Evolutionary conservation across 208 protist genomes (phyloP), one percentile per base, ranked within the genome.

Genomic region (Herpetomonas samuelpessoai): DNA sequence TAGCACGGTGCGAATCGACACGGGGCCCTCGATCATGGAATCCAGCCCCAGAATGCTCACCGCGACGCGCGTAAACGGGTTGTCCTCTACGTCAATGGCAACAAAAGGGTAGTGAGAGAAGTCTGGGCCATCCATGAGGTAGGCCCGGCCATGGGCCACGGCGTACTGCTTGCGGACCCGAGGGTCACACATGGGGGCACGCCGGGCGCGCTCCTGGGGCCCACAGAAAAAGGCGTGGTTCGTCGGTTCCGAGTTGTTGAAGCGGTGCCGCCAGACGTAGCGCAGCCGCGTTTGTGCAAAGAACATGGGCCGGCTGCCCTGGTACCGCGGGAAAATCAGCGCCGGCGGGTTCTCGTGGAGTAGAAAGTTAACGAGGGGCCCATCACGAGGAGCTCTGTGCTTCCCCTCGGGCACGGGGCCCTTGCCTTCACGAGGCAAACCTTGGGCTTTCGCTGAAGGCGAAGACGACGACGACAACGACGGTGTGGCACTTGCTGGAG

Each of bases 241-340:
- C 7, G 46, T 9, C 22, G 10, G 7, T n/a, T 51, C 46, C 10
- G 7, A 12, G 46, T 27, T 19, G 46, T 19, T 51, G 46, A 26
- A 26, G 7, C 46, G 19, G 18, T 50, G 53, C 39, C 62, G 38
- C 25, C 64, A 57, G 16, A 76, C 58, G 24, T 65, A 14, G 10
- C 64, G 64, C 46, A 83, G 52, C 0, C 79, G 57, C 3, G 77
- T 76, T 48, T 74, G 77, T 0, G 77, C 66, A 26, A 73, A 72
- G 24, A 79, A 60, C 52, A 71, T 71, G 1, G 77, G 77, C 0
- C 67, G 62, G 29, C 77, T 79, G 22, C 77, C 71, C 26, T 83
- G 77, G 49, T 71, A 60, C 2, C 64, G 68, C 2, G 77, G 68
- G 18, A 76, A 83, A 46, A 83, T 47, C 41, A 83, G 61, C 51